These are phyloP conservation scores for Gypsophila paniculata DNA, from an alignment of 179 eudicot species.

Conservation along the genomic window DNA sequence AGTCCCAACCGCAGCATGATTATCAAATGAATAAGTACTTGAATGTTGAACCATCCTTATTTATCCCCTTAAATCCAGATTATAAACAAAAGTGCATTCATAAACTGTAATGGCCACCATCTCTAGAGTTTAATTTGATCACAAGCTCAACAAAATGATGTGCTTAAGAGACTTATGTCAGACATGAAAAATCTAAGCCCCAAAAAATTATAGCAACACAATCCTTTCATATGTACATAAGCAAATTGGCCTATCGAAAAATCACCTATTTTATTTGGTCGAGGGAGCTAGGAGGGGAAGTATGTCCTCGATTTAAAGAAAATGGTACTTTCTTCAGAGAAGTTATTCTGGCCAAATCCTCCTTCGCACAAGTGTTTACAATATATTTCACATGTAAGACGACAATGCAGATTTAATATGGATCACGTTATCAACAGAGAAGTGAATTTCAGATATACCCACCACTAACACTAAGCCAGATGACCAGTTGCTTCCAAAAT, in stretches of 20 bases:
- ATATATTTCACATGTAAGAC: conserved; percentile 1
- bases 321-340: no score
- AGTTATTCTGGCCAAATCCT: not conserved
- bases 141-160: no score
- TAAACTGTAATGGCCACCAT: not conserved
- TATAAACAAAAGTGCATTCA: not conserved
- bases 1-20: not conserved
- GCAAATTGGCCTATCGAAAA: no score
- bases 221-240: no score
- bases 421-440: not conserved
- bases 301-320: no score
- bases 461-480: not conserved
- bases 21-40: not conserved
- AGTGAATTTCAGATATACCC: not conserved
- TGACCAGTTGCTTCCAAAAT: not conserved
- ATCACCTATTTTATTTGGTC: no score
- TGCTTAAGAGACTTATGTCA: no score
- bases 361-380: not conserved
- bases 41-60: not conserved
- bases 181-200: not conserved
- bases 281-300: no score
- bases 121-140: not conserved
- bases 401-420: not conserved
- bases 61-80: not conserved
- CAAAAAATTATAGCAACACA: not conserved